Base-by-base conservation (phyloP, 805 yeast genomes). In the Wickerhamiella azymoides region DNA sequence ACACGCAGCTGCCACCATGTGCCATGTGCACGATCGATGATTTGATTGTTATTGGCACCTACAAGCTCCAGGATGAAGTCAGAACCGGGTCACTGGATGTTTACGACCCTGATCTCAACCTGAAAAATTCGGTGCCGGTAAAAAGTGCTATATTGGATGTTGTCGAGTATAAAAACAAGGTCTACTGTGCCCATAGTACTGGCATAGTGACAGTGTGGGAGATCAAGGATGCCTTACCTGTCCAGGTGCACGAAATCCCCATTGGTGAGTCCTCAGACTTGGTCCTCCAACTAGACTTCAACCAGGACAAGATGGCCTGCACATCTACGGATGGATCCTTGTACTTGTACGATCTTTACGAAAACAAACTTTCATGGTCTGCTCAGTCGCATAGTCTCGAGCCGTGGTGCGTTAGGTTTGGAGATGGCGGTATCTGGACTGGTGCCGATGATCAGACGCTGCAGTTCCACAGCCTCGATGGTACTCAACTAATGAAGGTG, bases 371-470 rank as follows among this genome's bases (percentile, higher is more conserved):
- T 11, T 30, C 25, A 1, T 54, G 49, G 48, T 30, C 45, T 1
- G 27, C 57, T 9, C 58, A 70, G 1, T 47, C 61, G 0, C 96
- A 89, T 59, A 68, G 71, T 9, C 62, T 86, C 28, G 96, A 89
- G 61, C 84, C 94, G 49, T 88, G 97, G 97, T 83, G 82, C 5
- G 83, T 84, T 5, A 75, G 75, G 2, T 83, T 78, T 8, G 50
- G 36, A 36, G 58, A 66, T 13, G 63, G 76, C 47, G 76, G 84
- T 0, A 67, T 85, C 0, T 81, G 79, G 46, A 54, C 65, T 3
- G 98, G 97, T 4, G 97, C 97, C 13, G 98, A 89, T 59, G 97
- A 92, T 63, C 72, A 81, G 6, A 64, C 69, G 13, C 63, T 89
- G 11, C 75, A 79, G 26, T 88, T 88, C 1, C 85, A 80, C 57